Base-by-base conservation (phyloP, 768 basidiomycete genomes). In the Calocybe cyanea region DNA sequence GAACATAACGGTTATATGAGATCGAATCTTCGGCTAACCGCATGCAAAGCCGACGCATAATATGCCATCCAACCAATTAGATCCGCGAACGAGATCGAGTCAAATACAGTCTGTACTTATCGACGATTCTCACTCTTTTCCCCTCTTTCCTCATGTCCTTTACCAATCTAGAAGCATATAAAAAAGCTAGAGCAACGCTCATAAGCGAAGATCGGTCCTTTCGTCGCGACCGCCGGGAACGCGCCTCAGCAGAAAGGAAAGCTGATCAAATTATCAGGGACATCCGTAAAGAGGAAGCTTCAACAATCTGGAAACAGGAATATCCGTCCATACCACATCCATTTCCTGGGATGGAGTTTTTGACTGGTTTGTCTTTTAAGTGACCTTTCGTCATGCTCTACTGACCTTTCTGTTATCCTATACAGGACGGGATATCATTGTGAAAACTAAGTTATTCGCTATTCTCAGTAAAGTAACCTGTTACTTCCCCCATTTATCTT, bases 321-420 rank as follows among this genome's bases (percentile, higher is more conserved):
- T 67, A 77, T 49, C 68, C 74, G 13, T 70, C 70, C 3, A 67
- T 80, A 37, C 76, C 73, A 3, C 78, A 87, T 53, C 70, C 81
- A 1, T 88, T 85, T 52, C 85, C 85, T 17, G 87, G 87, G 34
- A 87, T 87, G 84, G 83, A 80, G 53, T 89, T 87, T 54, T 63
- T 87, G 51, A 87, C 81, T 33, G 83, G 84, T 81, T n/a, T n/a
- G n/a, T n/a, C n/a, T n/a, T n/a, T n/a, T n/a, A 48, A 32, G 53
- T 38, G 19, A 15, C 33, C 2, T 36, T 37, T 17, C 1, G 32
- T 24, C 10, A 30, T 36, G 3, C 8, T 14, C 5, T 28, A 11
- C 25, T 28, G 11, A 28, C 11, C 25, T n/a, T n/a, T n/a, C n/a
- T n/a, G 11, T 11, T 11, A 28, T 28, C 25, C 25, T 28, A 11